Evolutionary conservation across 2,329 filamentous ascomycete species (phyloP).

Genomic region (Whalleya microplaca): DNA sequence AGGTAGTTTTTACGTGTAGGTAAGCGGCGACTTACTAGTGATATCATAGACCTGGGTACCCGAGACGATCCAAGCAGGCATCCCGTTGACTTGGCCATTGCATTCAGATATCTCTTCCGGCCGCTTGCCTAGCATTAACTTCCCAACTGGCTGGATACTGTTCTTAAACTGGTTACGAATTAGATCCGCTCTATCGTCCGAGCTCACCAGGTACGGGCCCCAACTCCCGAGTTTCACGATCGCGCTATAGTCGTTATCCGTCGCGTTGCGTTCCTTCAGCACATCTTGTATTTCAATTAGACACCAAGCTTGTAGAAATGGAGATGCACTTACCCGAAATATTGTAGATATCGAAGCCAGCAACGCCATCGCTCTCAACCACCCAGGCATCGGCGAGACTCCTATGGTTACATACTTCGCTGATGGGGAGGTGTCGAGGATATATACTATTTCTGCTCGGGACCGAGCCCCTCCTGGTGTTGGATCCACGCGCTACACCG

Average conservation of each 20-base stretch:
- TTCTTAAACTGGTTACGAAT: conserved; percentile 2
- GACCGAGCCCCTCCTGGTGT: no score
- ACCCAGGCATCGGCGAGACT: conserved; percentile 19
- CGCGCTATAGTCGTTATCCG: conserved; percentile 5
- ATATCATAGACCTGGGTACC: conserved; percentile 6
- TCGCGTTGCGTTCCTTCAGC: conserved; percentile 1
- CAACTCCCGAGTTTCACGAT: neutral
- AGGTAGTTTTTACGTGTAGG: neutral
- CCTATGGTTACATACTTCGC: conserved; percentile 21
- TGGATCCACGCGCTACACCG: no score
- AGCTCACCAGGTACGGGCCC: conserved; percentile 1
- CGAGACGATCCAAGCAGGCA: conserved; percentile 4
- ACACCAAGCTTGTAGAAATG: neutral
- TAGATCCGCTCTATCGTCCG: neutral
- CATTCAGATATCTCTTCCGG: conserved; percentile 10
- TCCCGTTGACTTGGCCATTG: conserved; percentile 12
- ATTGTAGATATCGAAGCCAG: conserved; percentile 20
- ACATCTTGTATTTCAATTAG: neutral
- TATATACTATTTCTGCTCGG: neutral
- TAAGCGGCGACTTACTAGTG: conserved; percentile 4
- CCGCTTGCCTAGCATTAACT: neutral
- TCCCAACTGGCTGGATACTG: conserved; percentile 4
- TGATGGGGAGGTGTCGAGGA: conserved; percentile 10
- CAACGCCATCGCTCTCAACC: conserved; percentile 14
- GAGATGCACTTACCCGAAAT: conserved; percentile 19